These are phyloP conservation scores for Irineochytrium annulatum DNA, from an alignment of 192 early-diverging fungal species.

Conservation along the genomic window DNA sequence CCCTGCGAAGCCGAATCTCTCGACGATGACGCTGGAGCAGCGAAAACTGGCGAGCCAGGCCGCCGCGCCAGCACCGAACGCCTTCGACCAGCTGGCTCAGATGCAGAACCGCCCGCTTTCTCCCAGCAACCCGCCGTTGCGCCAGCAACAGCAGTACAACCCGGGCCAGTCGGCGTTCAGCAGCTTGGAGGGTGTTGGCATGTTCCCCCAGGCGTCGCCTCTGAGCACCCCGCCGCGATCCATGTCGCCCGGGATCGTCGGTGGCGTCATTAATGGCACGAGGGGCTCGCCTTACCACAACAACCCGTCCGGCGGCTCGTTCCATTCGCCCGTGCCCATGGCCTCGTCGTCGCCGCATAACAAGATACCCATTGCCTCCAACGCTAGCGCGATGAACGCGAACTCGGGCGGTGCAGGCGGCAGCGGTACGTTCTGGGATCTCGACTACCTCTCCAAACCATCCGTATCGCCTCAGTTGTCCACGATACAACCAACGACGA, in stretches of 20 bases:
- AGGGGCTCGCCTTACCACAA: not conserved
- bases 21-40: slow-evolving; percentile 24
- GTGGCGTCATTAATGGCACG: not conserved
- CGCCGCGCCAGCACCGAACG: slow-evolving; percentile 3
- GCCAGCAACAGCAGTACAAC: not conserved
- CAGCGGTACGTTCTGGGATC: slow-evolving; percentile 22
- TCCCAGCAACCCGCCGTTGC: not conserved
- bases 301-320: not conserved
- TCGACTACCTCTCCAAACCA: slow-evolving; percentile 16
- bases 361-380: too few relatives aligned
- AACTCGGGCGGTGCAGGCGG: not conserved
- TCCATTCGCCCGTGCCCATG: not conserved
- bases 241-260: not conserved
- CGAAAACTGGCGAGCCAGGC: slow-evolving; percentile 9
- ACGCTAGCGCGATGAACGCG: not conserved
- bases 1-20: slow-evolving; percentile 4
- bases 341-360: not conserved
- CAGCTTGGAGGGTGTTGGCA: not conserved
- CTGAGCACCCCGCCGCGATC: not conserved
- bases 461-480: not conserved
- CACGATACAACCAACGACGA: slow-evolving; percentile 11
- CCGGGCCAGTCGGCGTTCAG: not conserved
- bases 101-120: not conserved
- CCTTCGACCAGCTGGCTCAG: not conserved
- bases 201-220: not conserved